Conservation (phyloP, 139 green algal species). For the Desmodesmus armatus region DNA sequence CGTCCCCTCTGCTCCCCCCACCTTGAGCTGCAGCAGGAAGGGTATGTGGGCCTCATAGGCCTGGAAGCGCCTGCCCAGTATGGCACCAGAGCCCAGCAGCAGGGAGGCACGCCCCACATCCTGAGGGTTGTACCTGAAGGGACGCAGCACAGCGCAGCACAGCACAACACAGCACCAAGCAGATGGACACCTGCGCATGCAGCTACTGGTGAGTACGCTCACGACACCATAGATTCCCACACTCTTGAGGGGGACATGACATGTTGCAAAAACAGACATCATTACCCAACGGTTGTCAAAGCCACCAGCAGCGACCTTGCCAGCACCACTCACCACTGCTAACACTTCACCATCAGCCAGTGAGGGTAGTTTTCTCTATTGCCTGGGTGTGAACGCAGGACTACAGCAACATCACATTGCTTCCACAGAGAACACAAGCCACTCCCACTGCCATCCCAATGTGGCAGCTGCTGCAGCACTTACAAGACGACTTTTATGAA, state of each 20-base stretch:
- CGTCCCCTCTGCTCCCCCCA: too few species aligned
- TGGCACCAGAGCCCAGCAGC: slow-evolving; percentile 78
- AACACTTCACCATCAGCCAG: too few species aligned
- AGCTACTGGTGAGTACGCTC: not conserved
- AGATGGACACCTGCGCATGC: not conserved
- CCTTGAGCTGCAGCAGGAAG: slow-evolving; percentile 96
- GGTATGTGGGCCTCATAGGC: slow-evolving; percentile 94
- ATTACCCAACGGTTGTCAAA: too few species aligned
- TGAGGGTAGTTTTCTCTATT: too few species aligned
- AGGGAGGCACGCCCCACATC: slow-evolving; percentile 72
- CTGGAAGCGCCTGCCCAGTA: slow-evolving; percentile 84
- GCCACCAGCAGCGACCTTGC: too few species aligned
- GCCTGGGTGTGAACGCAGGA: too few species aligned
- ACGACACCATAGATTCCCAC: not conserved
- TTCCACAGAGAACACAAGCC: not conserved
- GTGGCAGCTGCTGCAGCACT: slow-evolving; percentile 3
- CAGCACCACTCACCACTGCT: too few species aligned
- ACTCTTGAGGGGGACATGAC: too few species aligned
- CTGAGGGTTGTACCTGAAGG: slow-evolving; percentile 74
- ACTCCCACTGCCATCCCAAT: not conserved
- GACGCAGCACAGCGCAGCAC: not conserved
- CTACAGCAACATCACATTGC: too few species aligned
- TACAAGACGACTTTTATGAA: slow-evolving; percentile 93
- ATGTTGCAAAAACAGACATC: too few species aligned
- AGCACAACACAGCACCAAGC: not conserved